Base-by-base conservation (phyloP, 352 stramenopile species). In the Phytophthora tubulina region DNA sequence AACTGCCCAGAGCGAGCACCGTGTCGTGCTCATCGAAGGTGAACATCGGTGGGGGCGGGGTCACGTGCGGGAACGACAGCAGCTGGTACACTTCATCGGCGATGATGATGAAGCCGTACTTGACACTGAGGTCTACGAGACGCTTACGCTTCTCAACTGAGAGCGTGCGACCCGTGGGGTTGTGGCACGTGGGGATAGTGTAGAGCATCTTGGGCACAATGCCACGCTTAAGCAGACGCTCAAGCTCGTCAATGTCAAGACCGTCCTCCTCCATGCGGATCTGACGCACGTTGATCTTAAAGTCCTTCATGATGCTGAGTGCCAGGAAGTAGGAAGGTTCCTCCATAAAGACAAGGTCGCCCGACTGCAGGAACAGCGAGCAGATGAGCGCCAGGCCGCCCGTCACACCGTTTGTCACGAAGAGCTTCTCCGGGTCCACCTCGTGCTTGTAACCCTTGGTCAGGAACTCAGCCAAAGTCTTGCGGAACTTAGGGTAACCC, bases 61-160 rank as follows among this genome's bases (percentile, higher is more conserved):
- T 93, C 66, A 94, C 81, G 73, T 90, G 75, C 50, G 91, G 86
- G 81, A 97, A 99, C 69, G 96, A 97, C 48, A 99, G 79, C 52
- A 99, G 80, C 79, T 99, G 93, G 86, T 99, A 99, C 31, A 98
- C 95, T 75, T 99, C 96, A 72, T 99, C 95, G 17, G 91, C 90
- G 32, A 98, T 80, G 58, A 98, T 82, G 32, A 97, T 72, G 71
- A 99, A 97, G 75, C 84, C 82, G 81, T 98, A 96, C 73, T 94
- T 73, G 33, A 93, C 80, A 52, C 88, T 94, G 69, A 99, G 91
- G 53, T 87, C 79, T 11, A 96, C 92, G 50, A 99, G 80, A 69
- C 89, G 90, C 70, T 89, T 85, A 67, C 94, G 83, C 79, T 98
- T 96, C 49, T 88, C 83, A 2, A 85, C 67, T 41, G 88, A 92